Evolutionary conservation across 768 basidiomycete genomes (phyloP).

Genomic region (Crassisporium funariophilum): DNA sequence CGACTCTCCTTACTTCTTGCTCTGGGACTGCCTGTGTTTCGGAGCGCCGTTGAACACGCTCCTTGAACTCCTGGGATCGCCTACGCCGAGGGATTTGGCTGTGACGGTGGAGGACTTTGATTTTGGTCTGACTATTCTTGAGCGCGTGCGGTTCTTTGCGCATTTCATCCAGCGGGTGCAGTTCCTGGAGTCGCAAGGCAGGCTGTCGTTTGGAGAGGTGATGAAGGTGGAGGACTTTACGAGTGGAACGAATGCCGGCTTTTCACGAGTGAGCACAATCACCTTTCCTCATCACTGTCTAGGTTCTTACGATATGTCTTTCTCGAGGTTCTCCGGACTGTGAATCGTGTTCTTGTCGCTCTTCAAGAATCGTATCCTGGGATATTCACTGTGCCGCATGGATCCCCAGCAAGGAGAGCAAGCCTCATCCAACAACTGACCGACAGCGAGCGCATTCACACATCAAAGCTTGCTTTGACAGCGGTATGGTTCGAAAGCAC

Average conservation of each 20-base stretch:
- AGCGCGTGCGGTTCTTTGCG: constrained; percentile 31
- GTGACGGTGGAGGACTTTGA: constrained; percentile 30
- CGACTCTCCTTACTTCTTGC: constrained; percentile 29
- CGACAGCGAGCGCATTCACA: constrained; percentile 34
- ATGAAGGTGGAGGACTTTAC: constrained; percentile 39
- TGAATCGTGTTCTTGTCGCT: constrained; percentile 34
- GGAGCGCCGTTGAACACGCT: constrained; percentile 38
- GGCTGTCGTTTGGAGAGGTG: constrained; percentile 41
- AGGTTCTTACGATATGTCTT: not conserved
- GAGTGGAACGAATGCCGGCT: constrained; percentile 30
- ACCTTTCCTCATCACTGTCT: not conserved
- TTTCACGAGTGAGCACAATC: constrained; percentile 34
- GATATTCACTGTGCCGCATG: constrained; percentile 31
- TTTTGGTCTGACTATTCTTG: constrained; percentile 29
- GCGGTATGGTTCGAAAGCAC: no score
- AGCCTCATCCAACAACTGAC: constrained; percentile 32
- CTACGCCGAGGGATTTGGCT: constrained; percentile 30
- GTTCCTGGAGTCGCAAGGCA: constrained; percentile 34
- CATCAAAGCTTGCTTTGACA: constrained; percentile 27
- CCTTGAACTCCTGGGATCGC: constrained; percentile 39
- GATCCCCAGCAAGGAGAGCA: constrained; percentile 23
- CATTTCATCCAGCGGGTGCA: constrained; percentile 39
- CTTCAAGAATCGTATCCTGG: constrained; percentile 40
- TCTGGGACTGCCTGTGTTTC: constrained; percentile 41
- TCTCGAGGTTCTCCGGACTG: constrained; percentile 35